Evolutionary conservation across 305 asterid genomes (phyloP), one percentile per base, ranked within the genome.

Genomic region (Plantago coronopus): DNA sequence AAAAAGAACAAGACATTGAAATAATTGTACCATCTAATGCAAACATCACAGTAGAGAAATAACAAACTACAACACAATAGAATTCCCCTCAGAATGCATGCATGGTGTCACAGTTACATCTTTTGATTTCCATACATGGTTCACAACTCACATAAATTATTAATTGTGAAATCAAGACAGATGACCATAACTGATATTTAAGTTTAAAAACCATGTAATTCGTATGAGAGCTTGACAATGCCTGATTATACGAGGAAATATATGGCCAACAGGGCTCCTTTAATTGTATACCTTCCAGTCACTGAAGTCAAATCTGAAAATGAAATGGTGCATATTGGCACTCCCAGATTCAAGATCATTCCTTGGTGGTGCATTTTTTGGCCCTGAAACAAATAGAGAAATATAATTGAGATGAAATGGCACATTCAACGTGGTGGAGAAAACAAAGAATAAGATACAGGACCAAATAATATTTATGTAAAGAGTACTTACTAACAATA

Each of bases 311-410:
- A 72, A 84, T 81, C 94, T 77, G 78, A 88, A 88, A 34, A 85
- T 80, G 64, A 91, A 91, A 72, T 91, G 97, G 67, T 62, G 58
- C 74, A 77, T 84, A 45, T 84, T 57, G 63, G 76, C 85, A 38
- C 84, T 87, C 69, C 95, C 90, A 51, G 94, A 77, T 61, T 42
- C 77, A 71, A 93, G 77, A 38, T 89, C 85, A 50, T 68, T 63
- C 10, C 97, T 84, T 63, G 83, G 72, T 69, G 98, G 89, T 59
- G 95, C 95, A 78, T 93, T 89, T 79, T 70, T 84, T 59, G 97
- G 98, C 59, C 82, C 97, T 89, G 81, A 70, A 66, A 79, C 48
- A 65, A 68, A 37, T 54, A 25, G 18, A 58, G 64, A 57, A 42
- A 69, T 29, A 10, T 49, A 38, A 50, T n/a, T 55, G 6, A 60